These are phyloP conservation scores for Dioscorea alata DNA, from an alignment of 106 monocot species.

Conservation along the genomic window DNA sequence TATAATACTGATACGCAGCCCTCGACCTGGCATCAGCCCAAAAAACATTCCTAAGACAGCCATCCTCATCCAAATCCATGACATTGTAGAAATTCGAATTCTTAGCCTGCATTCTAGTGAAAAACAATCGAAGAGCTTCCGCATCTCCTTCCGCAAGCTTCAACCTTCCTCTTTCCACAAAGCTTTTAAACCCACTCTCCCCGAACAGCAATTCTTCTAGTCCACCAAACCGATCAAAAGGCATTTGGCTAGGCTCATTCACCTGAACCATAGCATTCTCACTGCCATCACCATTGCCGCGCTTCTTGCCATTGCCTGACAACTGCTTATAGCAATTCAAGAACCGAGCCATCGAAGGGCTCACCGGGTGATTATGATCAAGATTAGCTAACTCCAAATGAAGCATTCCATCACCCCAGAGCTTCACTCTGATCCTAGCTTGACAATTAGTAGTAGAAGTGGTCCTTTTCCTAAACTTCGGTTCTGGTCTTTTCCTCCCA, in stretches of 20 bases:
- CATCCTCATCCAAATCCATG: conserved; percentile 39
- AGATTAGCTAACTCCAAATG: conserved; percentile 47
- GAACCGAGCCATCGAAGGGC: conserved; percentile 50
- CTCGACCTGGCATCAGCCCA: conserved; percentile 49
- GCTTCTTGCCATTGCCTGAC: conserved; percentile 33
- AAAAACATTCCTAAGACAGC: conserved; percentile 27
- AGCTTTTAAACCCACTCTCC: conserved; percentile 14
- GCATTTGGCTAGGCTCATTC: background rate
- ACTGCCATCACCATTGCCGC: background rate
- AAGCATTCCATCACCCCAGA: conserved; percentile 47
- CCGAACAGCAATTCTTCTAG: conserved; percentile 41
- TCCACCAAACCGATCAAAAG: conserved; percentile 16
- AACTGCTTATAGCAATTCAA: conserved; percentile 39
- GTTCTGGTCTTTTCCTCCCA: conserved; percentile 38
- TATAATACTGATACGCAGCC: conserved; percentile 39
- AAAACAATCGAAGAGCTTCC: conserved; percentile 33
- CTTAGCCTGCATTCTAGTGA: conserved; percentile 55
- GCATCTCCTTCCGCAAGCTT: conserved; percentile 35
- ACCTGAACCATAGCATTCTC: conserved; percentile 6
- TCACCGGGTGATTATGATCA: conserved; percentile 66
- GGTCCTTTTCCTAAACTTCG: conserved; percentile 53
- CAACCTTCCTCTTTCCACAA: conserved; percentile 15
- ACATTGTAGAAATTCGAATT: conserved; percentile 42
- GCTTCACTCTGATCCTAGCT: conserved; percentile 50
- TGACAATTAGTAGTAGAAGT: conserved; percentile 35